Conservation (phyloP, 2,329 filamentous ascomycete genomes). For the Cercospora brassicicola region DNA sequence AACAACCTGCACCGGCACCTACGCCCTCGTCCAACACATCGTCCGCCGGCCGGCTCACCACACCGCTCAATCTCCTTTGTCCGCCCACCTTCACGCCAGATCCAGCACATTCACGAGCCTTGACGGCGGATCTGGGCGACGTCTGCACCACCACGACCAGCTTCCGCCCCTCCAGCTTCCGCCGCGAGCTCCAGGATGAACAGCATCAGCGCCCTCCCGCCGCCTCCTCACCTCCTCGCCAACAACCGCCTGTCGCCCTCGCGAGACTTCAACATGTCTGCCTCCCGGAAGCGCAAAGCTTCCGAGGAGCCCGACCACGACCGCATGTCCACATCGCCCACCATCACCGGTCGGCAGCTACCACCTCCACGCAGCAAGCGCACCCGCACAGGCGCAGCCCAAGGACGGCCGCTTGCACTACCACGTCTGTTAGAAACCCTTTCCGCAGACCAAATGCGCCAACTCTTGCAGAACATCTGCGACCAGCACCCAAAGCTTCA, state of each 20-base stretch:
- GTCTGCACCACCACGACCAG: not conserved
- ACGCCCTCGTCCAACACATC: not conserved
- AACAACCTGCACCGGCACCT: not conserved
- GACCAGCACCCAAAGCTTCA: conserved; percentile 83
- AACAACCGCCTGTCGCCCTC: conserved; percentile 61
- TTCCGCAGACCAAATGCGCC: conserved; percentile 78
- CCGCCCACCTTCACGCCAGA: not conserved
- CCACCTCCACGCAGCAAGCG: conserved; percentile 61
- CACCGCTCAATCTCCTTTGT: conserved; percentile 2
- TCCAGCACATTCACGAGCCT: not conserved
- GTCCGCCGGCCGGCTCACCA: not conserved
- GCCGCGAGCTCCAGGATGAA: conserved; percentile 52
- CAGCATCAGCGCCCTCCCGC: conserved; percentile 59
- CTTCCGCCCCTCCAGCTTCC: not conserved
- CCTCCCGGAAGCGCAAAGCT: conserved; percentile 79
- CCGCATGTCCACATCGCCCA: conserved; percentile 89
- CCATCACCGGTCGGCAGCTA: conserved; percentile 67
- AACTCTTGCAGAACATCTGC: conserved; percentile 86
- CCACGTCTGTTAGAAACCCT: conserved; percentile 90
- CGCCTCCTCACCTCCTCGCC: conserved; percentile 62
- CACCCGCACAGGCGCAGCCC: conserved; percentile 64
- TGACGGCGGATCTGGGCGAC: conserved; percentile 1
- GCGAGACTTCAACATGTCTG: conserved; percentile 46
- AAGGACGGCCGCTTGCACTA: conserved; percentile 63
- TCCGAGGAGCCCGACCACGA: conserved; percentile 66